Conservation (phyloP, 495 filamentous ascomycete genomes). For the Tuber indicum region DNA sequence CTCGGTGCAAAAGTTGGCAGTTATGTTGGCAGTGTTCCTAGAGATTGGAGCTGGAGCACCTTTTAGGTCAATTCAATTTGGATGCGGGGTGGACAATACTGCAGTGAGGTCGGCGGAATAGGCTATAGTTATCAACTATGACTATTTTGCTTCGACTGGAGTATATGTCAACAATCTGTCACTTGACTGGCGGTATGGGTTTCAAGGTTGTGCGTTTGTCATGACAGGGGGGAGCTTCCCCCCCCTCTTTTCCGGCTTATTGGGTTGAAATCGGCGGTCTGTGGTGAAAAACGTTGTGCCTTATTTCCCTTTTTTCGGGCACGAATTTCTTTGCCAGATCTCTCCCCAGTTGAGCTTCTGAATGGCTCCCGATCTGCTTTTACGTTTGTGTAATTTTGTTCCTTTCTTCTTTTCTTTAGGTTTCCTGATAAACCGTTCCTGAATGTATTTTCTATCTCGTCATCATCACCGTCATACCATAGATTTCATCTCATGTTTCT, state of each 20-base stretch:
- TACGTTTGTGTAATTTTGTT: not conserved
- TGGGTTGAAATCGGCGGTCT: not conserved
- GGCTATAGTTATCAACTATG: not conserved
- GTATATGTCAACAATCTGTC: not conserved
- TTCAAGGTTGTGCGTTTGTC: not conserved
- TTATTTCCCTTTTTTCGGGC: not conserved
- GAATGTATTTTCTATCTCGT: not conserved
- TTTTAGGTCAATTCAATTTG: slow-evolving; percentile 47
- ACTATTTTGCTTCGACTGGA: not conserved
- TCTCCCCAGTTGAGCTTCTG: not conserved
- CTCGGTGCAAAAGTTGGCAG: slow-evolving; percentile 37
- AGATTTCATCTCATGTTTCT: not conserved
- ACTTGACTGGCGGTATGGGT: not conserved
- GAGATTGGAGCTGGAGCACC: slow-evolving; percentile 69
- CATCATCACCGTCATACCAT: not conserved
- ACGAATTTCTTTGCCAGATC: not conserved
- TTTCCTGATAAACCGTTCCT: not conserved
- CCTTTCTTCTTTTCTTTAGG: not conserved
- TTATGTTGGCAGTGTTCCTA: slow-evolving; percentile 55
- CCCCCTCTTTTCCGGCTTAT: not conserved
- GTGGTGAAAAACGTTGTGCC: not conserved
- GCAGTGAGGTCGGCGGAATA: not conserved
- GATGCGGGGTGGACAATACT: not conserved
- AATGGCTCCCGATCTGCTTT: not conserved
- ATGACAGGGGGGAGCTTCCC: not conserved